Conservation (phyloP, 2,329 filamentous ascomycete species). For the Cladobotryum protrusum region DNA sequence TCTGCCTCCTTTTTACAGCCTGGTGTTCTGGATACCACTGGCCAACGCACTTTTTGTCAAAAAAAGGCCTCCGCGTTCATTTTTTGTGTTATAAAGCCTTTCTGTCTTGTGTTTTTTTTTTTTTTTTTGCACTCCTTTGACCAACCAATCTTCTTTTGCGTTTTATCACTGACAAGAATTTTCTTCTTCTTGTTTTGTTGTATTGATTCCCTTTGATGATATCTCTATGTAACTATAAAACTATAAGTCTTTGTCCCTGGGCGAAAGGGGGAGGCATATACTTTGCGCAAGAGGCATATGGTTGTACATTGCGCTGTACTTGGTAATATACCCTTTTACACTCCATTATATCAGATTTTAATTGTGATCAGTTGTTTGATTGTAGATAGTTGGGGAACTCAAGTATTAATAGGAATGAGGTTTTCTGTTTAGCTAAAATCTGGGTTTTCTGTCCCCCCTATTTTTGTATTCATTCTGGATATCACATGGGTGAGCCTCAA, state of each 20-base stretch:
- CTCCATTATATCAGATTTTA: too few relatives aligned
- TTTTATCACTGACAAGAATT: neutral
- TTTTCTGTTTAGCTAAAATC: too few relatives aligned
- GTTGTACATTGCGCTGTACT: neutral
- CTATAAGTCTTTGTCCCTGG: neutral
- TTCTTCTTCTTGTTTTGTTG: neutral
- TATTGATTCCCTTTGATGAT: constrained; percentile 5
- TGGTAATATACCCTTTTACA: too few relatives aligned
- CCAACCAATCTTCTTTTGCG: neutral
- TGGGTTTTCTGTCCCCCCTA: too few relatives aligned
- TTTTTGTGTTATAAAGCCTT: constrained; percentile 1
- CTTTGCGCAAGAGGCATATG: neutral
- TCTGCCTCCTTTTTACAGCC: constrained; percentile 18
- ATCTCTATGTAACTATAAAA: neutral
- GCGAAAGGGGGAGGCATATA: neutral
- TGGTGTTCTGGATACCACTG: constrained; percentile 32
- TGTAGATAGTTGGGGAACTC: too few relatives aligned
- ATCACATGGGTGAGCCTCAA: too few relatives aligned
- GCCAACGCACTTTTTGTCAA: constrained; percentile 1
- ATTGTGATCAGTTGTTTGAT: too few relatives aligned
- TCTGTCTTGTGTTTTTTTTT: neutral
- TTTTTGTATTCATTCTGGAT: neutral
- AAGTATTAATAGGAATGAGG: too few relatives aligned
- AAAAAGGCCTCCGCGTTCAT: neutral
- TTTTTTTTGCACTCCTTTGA: neutral